These are phyloP conservation scores for Agastache rugosa DNA, from an alignment of 257 asterid genomes.

Conservation along the genomic window DNA sequence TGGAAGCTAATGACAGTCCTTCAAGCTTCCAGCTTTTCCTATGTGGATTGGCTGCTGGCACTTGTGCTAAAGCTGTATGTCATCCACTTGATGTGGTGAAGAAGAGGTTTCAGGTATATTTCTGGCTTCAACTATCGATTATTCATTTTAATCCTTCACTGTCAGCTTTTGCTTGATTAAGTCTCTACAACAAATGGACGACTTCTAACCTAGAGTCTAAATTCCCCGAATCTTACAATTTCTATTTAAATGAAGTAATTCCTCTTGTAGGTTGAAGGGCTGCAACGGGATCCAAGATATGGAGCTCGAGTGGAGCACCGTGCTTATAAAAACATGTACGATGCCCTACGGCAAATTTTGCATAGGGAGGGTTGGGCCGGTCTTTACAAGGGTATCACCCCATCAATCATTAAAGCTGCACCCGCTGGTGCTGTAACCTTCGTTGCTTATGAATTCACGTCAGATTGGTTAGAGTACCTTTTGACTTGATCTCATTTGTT, in stretches of 20 bases:
- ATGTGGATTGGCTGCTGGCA: conserved; percentile 91
- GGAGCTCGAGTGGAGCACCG: conserved; percentile 85
- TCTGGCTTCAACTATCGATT: background rate
- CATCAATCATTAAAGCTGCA: conserved; percentile 91
- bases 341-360: conserved; percentile 62
- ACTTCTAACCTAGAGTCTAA: background rate
- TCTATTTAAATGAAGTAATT: background rate
- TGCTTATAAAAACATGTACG: conserved; percentile 75
- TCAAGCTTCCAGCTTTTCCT: conserved; percentile 86
- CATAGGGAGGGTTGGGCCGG: conserved; percentile 78
- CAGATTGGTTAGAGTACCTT: conserved; percentile 75
- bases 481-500: conserved; percentile 48
- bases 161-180: background rate
- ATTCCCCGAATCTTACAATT: background rate
- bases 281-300: conserved; percentile 77
- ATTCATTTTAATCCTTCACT: background rate
- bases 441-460: conserved; percentile 77
- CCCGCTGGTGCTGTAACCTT: conserved; percentile 99
- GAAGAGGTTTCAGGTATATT: conserved; percentile 93
- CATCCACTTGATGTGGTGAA: conserved; percentile 98
- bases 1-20: conserved; percentile 43
- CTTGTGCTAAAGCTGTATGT: conserved; percentile 84
- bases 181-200: background rate
- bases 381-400: conserved; percentile 91
- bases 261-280: conserved; percentile 72